phyloP scores from a whole-genome alignment of 345 rosid genomes.

The Pistacia integerrima region DNA sequence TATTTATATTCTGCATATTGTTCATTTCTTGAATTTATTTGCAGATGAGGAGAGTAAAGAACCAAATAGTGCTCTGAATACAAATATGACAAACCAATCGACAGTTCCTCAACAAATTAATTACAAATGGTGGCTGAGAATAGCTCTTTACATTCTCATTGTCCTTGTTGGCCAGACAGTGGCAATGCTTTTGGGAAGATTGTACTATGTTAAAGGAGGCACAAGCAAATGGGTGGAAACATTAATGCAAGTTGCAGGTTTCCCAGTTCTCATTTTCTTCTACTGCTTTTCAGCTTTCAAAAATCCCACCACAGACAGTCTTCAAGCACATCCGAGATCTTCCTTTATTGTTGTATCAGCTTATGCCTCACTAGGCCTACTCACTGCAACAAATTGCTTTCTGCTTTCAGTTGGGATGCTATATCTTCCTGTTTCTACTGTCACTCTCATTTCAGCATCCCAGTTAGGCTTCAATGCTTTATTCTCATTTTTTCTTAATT shows the following conservation, averaged over 20 bases:
- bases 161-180: constrained; percentile 37
- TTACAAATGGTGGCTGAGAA: constrained; percentile 38
- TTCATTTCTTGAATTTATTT: constrained; percentile 34
- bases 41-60: constrained; percentile 21
- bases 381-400: constrained; percentile 1
- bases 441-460: constrained; percentile 29
- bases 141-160: constrained; percentile 28
- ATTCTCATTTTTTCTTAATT: constrained; percentile 41
- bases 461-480: constrained; percentile 41
- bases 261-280: constrained; percentile 39
- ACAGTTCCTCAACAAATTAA: not conserved
- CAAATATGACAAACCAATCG: constrained; percentile 1
- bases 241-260: constrained; percentile 35
- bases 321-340: not conserved
- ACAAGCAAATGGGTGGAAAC: constrained; percentile 43
- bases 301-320: not conserved
- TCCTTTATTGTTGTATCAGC: not conserved
- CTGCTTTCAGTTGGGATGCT: constrained; percentile 29
- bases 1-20: not conserved
- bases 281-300: constrained; percentile 15
- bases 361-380: constrained; percentile 28
- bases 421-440: constrained; percentile 45
- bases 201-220: constrained; percentile 44
- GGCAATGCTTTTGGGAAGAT: constrained; percentile 39
- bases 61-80: constrained; percentile 6